Percentiles rank a stretch among this genome's conserved stretches.
Conservation (phyloP, 176 grass and related monocot genomes). For the Aegilops sharonensis region DNA sequence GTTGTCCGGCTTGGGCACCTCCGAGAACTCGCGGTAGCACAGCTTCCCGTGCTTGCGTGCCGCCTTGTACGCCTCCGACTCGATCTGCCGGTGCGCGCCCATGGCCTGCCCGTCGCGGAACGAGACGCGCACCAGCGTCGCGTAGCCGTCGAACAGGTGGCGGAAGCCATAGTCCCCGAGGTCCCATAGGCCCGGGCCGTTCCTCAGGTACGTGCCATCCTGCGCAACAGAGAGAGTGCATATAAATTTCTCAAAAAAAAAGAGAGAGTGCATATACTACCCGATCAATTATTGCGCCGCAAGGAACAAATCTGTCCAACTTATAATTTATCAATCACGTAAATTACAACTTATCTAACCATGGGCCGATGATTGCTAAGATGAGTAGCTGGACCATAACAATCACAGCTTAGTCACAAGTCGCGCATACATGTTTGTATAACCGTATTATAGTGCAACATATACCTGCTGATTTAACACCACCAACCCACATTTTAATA, state of each 20-base stretch:
- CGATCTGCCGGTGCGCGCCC: conserved; percentile 82
- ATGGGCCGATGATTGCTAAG: background rate
- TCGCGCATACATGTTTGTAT: too few relatives aligned
- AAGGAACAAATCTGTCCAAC: too few relatives aligned
- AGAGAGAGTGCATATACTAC: too few relatives aligned
- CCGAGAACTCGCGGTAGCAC: conserved; percentile 97
- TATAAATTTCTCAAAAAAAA: too few relatives aligned
- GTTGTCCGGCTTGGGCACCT: conserved; percentile 56
- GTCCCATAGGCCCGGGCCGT: conserved; percentile 90
- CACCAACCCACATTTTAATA: background rate
- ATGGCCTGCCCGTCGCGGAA: conserved; percentile 51
- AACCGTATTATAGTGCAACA: background rate
- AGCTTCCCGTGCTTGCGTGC: conserved; percentile 65
- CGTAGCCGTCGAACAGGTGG: conserved; percentile 97
- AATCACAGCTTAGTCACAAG: conserved; percentile 2
- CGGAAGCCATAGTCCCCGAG: conserved; percentile 85
- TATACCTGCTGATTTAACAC: background rate
- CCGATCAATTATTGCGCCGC: too few relatives aligned
- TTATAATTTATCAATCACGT: too few relatives aligned
- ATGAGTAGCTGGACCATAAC: background rate
- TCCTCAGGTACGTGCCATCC: conserved; percentile 95
- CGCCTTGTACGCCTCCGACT: conserved; percentile 92
- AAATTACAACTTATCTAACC: background rate
- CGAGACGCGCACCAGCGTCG: conserved; percentile 78
- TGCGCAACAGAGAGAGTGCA: conserved; percentile 4